Base-by-base conservation (phyloP, 495 filamentous ascomycete genomes). In the Astrocystis sublimbata region DNA sequence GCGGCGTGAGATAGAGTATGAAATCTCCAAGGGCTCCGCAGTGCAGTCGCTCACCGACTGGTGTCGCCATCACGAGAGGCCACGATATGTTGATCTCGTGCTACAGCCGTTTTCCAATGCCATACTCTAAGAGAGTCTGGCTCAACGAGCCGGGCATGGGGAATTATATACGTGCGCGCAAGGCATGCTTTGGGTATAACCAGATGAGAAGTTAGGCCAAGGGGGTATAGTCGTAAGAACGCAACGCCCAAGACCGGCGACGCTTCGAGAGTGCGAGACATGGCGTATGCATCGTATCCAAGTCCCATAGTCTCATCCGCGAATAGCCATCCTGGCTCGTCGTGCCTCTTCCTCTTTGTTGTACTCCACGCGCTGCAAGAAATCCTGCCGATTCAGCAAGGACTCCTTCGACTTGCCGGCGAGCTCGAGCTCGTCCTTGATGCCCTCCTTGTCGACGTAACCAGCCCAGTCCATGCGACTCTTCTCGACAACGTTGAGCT, bases 401-500 rank as follows among this genome's bases (percentile, higher is more conserved):
- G 87, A 89, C 67, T 88, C 87, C 74, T 94, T 94, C 10, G 86
- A 88, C 76, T 89, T 92, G 68, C 91, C 91, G 63, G 92, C 89
- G 46, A 87, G 81, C 66, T 89, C 87, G 59, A 98, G 82, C 73
- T 98, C 94, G 70, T 97, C 94, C 67, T 87, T 87, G 75, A 98
- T 89, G 2, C 94, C 96, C 65, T 93, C 89, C 59, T 92, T 82
- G 69, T 98, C 93, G 49, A 98, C 96, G 68, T 91, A 96, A 43
- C 88, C 88, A 4, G 91, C 92, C 94, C 94, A 98, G 72, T 98
- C 94, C 78, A 97, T 82, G 52, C 90, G 82, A 36, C 89, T 93
- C 79, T 98, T 98, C 78, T 98, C 92, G 23, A 98, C 89, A 1
- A 93, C 96, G 72, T 96, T 98, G 70, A 98, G 83, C 70, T 97